phyloP scores from a whole-genome alignment of 1,284 basidiomycete genomes.

The Leccinum ponderosum region DNA sequence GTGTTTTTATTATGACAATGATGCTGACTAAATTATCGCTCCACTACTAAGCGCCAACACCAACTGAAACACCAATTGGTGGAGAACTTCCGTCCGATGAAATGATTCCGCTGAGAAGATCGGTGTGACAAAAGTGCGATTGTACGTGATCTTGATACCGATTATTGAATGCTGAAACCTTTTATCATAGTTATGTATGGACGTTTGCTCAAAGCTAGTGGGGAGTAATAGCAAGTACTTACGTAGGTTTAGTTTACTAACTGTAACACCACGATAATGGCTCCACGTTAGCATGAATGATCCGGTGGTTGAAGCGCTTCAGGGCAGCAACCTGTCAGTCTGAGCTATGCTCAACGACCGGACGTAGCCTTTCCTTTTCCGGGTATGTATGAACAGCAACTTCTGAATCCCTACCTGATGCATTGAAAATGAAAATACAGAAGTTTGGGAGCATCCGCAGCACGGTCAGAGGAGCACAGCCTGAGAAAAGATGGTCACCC shows the following conservation, averaged over 20 bases:
- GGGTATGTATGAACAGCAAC: not conserved
- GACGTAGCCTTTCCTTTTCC: not conserved
- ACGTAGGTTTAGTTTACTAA: too few species aligned
- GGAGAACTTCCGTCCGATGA: not conserved
- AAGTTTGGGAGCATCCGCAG: not conserved
- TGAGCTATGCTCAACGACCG: not conserved
- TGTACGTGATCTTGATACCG: not conserved
- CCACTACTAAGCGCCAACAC: not conserved
- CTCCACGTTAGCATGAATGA: too few species aligned
- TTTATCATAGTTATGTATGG: not conserved
- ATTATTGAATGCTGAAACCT: not conserved
- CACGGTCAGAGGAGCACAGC: not conserved
- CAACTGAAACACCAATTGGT: not conserved
- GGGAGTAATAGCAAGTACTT: too few species aligned
- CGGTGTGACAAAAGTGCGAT: not conserved
- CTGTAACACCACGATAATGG: too few species aligned
- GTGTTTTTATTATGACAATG: not conserved
- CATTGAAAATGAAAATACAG: not conserved
- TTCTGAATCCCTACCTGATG: not conserved
- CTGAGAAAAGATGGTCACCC: not conserved
- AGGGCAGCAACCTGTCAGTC: too few species aligned
- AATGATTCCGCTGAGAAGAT: not conserved
- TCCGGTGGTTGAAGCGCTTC: not conserved
- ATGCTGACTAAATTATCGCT: not conserved
- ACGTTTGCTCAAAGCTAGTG: too few species aligned